Conservation (phyloP, 2,329 filamentous ascomycete species). For the Phoma sp. region DNA sequence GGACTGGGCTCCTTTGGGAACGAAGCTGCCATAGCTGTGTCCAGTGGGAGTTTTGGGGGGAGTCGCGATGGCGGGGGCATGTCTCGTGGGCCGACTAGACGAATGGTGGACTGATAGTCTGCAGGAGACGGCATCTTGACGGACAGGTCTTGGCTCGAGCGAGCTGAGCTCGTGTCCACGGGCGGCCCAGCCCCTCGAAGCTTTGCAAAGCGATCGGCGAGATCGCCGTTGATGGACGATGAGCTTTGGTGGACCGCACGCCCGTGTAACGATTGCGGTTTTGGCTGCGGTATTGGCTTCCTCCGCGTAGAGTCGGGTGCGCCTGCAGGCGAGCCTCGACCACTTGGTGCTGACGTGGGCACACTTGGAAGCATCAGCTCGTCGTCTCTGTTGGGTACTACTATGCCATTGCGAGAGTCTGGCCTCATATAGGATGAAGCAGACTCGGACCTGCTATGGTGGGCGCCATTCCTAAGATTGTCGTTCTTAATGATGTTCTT, state of each 20-base stretch:
- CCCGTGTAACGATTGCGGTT: constrained; percentile 71
- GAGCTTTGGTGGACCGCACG: constrained; percentile 58
- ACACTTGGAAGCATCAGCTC: constrained; percentile 47
- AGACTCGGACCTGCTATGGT: constrained; percentile 25
- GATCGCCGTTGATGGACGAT: constrained; percentile 34
- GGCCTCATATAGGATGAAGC: constrained; percentile 19
- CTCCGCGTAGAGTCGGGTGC: constrained; percentile 31
- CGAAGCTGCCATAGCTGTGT: constrained; percentile 59
- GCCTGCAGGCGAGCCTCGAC: constrained; percentile 27
- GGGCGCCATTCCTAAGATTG: constrained; percentile 64
- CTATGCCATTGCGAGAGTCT: constrained; percentile 27
- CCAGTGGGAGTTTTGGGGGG: constrained; percentile 55
- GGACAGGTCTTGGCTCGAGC: constrained; percentile 39
- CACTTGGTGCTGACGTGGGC: constrained; percentile 28
- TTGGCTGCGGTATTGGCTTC: constrained; percentile 63
- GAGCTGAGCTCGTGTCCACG: constrained; percentile 30
- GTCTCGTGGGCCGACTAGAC: constrained; percentile 58
- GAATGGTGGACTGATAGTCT: constrained; percentile 42
- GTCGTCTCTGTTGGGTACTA: constrained; percentile 27
- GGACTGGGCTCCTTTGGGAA: constrained; percentile 76
- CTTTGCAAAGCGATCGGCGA: constrained; percentile 49
- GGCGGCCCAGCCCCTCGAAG: constrained; percentile 33
- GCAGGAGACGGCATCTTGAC: constrained; percentile 52
- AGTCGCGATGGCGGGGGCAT: constrained; percentile 55
- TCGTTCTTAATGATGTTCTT: constrained; percentile 60